Evolutionary conservation across 2,329 filamentous ascomycete genomes (phyloP).

Genomic region (Tolypocladium amazonense): DNA sequence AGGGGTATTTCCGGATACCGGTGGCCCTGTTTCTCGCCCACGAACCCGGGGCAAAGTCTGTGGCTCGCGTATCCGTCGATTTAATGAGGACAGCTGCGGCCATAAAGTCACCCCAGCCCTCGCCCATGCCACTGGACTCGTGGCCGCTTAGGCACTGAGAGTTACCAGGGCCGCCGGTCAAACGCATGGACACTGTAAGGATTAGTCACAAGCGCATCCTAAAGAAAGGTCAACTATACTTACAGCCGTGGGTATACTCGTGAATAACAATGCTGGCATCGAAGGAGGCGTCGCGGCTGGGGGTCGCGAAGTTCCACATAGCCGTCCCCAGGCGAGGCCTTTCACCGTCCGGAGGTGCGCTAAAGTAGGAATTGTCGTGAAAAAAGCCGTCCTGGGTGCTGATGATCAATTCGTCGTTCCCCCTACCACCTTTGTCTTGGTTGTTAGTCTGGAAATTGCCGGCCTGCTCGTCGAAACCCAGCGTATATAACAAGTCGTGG

Average conservation of each 20-base stretch:
- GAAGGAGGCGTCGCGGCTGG: conserved; percentile 43
- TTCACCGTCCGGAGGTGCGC: conserved; percentile 40
- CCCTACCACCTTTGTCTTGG: no score
- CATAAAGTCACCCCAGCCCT: conserved; percentile 48
- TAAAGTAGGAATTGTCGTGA: conserved; percentile 48
- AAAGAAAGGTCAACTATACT: conserved; percentile 4
- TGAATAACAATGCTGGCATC: conserved; percentile 51
- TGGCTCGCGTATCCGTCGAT: conserved; percentile 30
- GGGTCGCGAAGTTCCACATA: conserved; percentile 38
- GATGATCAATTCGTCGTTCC: conserved; percentile 35
- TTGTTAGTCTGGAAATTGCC: no score
- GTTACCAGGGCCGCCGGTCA: conserved; percentile 48
- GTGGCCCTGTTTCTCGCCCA: conserved; percentile 33
- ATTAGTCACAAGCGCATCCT: conserved; percentile 6
- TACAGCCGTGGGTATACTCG: conserved; percentile 42
- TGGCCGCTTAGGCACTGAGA: conserved; percentile 31
- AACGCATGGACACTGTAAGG: conserved; percentile 39
- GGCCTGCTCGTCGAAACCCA: no score
- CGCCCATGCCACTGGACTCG: conserved; percentile 47
- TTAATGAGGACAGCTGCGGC: conserved; percentile 39
- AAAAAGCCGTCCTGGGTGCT: conserved; percentile 45
- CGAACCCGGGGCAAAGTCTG: conserved; percentile 36
- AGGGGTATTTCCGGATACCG: conserved; percentile 39
- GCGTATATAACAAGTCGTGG: no score
- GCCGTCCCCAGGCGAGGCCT: conserved; percentile 48